Percentiles rank a stretch among this genome's conserved stretches.
Evolutionary conservation across 768 basidiomycete species (phyloP).

Genomic region (Lactifluus echinatus): DNA sequence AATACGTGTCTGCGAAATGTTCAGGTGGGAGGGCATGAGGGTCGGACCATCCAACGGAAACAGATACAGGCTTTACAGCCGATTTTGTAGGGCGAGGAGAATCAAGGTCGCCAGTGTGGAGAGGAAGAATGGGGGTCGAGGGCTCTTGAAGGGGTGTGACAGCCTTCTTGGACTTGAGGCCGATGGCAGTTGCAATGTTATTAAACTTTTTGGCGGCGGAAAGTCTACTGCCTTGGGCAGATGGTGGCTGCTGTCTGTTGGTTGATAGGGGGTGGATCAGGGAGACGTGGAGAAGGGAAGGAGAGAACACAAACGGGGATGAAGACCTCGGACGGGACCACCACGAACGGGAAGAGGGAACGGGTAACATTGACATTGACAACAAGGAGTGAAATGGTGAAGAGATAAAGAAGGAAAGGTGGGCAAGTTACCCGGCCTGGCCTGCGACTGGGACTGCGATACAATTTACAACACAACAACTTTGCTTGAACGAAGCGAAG

Average conservation of each 20-base stretch:
- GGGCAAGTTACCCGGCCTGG: neutral
- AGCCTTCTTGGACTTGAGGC: conserved; percentile 56
- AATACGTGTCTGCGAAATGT: conserved; percentile 23
- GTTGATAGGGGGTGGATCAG: neutral
- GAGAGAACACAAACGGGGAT: conserved; percentile 16
- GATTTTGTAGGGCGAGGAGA: conserved; percentile 27
- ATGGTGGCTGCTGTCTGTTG: conserved; percentile 2
- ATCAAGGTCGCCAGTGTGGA: conserved; percentile 18
- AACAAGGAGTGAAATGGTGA: conserved; percentile 16
- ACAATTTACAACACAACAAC: neutral
- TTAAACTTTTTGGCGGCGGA: conserved; percentile 37
- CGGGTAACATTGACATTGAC: neutral
- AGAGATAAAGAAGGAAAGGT: conserved; percentile 2
- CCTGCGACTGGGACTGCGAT: neutral
- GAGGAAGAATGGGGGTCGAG: conserved; percentile 24
- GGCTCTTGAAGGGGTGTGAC: conserved; percentile 46
- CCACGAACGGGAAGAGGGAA: conserved; percentile 25
- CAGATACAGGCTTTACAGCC: conserved; percentile 48
- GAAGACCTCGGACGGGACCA: conserved; percentile 28
- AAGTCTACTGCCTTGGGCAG: neutral
- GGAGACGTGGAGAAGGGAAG: neutral
- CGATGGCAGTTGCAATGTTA: conserved; percentile 51
- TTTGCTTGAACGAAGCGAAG: neutral
- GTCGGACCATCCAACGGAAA: conserved; percentile 47
- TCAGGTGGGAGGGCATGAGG: conserved; percentile 49